Conservation (phyloP, 2,329 filamentous ascomycete genomes). For the Colletotrichum paranaense region DNA sequence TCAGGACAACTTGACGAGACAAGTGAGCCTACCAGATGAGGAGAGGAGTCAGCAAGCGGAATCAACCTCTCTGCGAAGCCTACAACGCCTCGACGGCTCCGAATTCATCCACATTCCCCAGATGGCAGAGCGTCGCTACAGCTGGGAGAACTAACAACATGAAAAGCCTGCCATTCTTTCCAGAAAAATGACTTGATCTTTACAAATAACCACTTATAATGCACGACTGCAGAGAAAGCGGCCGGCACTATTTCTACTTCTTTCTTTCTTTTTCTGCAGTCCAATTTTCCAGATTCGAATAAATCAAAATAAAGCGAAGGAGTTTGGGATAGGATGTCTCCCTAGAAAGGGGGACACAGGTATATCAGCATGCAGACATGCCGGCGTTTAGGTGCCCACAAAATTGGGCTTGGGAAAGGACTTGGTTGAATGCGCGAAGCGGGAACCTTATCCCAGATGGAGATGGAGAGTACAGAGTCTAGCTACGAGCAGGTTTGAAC, state of each 20-base stretch:
- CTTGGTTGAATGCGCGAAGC: background rate
- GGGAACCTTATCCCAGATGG: background rate
- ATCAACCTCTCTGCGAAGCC: slow-evolving; percentile 42
- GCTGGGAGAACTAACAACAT: slow-evolving; percentile 57
- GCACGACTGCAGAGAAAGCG: background rate
- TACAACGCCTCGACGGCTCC: slow-evolving; percentile 56
- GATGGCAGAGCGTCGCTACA: slow-evolving; percentile 60
- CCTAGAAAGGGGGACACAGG: background rate
- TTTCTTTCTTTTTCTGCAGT: background rate
- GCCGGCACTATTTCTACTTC: slow-evolving; percentile 15
- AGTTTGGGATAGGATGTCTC: slow-evolving; percentile 7
- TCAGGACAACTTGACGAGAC: slow-evolving; percentile 41
- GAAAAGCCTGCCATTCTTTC: slow-evolving; percentile 11
- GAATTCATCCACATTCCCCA: slow-evolving; percentile 65
- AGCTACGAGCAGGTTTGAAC: background rate
- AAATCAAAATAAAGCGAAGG: slow-evolving; percentile 5
- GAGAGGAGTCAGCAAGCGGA: slow-evolving; percentile 37
- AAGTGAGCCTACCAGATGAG: slow-evolving; percentile 37
- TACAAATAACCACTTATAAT: slow-evolving; percentile 21
- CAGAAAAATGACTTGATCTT: background rate
- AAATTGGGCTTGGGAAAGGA: background rate
- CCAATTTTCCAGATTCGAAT: background rate
- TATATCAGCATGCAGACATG: background rate
- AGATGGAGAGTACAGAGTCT: background rate
- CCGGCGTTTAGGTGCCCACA: slow-evolving; percentile 1